Base-by-base conservation (phyloP, 2,329 filamentous ascomycete species). In the Chaetomiaceae sp. region DNA sequence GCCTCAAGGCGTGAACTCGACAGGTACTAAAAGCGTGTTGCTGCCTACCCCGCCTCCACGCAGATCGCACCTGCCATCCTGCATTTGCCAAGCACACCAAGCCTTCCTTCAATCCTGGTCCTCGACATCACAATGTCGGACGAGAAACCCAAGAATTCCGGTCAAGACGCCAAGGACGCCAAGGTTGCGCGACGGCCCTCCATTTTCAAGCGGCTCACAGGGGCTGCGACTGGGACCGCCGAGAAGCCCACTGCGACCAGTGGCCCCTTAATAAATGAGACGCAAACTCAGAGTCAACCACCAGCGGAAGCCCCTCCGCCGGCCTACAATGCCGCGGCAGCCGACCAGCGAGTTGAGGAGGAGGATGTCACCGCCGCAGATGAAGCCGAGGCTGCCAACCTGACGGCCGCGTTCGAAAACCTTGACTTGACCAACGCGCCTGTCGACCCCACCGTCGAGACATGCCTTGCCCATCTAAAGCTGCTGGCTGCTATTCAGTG, bases 391-490 rank as follows among this genome's bases (percentile, higher is more conserved):
- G 19, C 29, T 6, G 34, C 42, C 35, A 50, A 53, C 42, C 20
- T 58, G 45, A 51, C 45, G 2, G 56, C 49, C n/a, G 52, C 55
- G 4, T 60, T 60, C 29, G 55, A 54, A 11, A 49, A 49, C 4
- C 51, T 60, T 9, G 45, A 14, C 6, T 32, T 58, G 14, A 24
- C 42, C 22, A 38, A 45, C 22, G 8, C 9, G 4, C 49, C 53
- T 6, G 38, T 34, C 8, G 53, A 62, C 5, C 73, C 78, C 1
- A 67, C 69, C 1, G 62, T 62, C 5, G 73, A 82, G 49, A 73
- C 79, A 34, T 87, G 83, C 53, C 74, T 87, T 18, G 83, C 79
- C 1, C 87, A 93, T 61, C 72, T 91, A 22, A 88, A 87, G 61
- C 69, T 91, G 1, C 71, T 91, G 1, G 76, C 80, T 42, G 77